A percentile compares a stretch with the other conserved stretches of the same genome.
phyloP scores from a whole-genome alignment of 2,329 filamentous ascomycete species.

The Talaromyces marneffei region DNA sequence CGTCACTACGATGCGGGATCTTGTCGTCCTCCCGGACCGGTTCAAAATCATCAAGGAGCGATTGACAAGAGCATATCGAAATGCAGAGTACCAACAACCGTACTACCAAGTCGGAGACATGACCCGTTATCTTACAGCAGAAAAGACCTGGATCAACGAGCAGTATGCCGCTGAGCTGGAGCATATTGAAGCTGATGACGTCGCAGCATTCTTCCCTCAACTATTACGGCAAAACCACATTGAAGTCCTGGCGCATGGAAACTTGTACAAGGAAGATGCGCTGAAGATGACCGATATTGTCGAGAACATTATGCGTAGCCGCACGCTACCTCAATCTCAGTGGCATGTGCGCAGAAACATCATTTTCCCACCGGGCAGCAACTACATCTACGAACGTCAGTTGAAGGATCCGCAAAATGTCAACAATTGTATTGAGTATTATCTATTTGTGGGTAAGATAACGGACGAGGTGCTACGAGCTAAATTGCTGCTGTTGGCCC shows the following conservation, averaged over 20 bases:
- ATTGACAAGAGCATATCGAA: constrained; percentile 67
- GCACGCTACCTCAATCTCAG: constrained; percentile 66
- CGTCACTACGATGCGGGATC: constrained; percentile 71
- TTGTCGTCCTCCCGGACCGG: constrained; percentile 77
- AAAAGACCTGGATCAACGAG: constrained; percentile 71
- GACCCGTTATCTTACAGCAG: constrained; percentile 70
- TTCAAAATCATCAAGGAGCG: constrained; percentile 91
- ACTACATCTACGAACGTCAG: constrained; percentile 74
- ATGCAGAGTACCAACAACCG: constrained; percentile 81
- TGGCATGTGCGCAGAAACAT: constrained; percentile 75
- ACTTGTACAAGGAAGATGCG: constrained; percentile 89
- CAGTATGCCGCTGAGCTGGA: constrained; percentile 73
- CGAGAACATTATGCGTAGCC: constrained; percentile 69
- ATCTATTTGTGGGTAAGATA: constrained; percentile 63
- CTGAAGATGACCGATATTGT: constrained; percentile 77
- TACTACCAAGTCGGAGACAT: constrained; percentile 84
- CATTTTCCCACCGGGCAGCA: constrained; percentile 69
- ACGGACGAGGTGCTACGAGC: constrained; percentile 66
- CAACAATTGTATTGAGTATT: constrained; percentile 78
- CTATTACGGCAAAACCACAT: constrained; percentile 78
- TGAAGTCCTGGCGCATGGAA: constrained; percentile 83
- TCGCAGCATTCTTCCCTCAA: constrained; percentile 72
- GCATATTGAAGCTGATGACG: constrained; percentile 65
- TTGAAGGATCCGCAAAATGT: constrained; percentile 84
- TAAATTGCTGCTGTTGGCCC: constrained; percentile 73